A percentile compares a stretch with the other conserved stretches of the same genome.
Conservation (phyloP, 768 basidiomycete species). For the Lyophyllum decastes region DNA sequence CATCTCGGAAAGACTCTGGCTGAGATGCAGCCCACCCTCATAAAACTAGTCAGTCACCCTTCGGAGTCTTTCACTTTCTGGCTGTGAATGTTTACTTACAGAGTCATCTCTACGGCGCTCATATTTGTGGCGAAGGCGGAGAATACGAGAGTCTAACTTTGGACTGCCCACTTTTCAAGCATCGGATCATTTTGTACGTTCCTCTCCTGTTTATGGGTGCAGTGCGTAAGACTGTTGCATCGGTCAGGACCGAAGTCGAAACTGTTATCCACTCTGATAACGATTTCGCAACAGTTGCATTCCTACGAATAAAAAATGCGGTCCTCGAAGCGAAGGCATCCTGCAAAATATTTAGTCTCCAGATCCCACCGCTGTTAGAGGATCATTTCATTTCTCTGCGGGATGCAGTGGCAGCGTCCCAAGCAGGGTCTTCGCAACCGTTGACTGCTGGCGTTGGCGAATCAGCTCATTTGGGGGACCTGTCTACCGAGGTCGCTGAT, state of each 20-base stretch:
- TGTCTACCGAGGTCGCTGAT: slow-evolving; percentile 1
- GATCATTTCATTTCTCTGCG: slow-evolving; percentile 34
- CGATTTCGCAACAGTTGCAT: slow-evolving; percentile 90
- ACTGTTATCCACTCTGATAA: slow-evolving; percentile 78
- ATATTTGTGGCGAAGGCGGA: slow-evolving; percentile 96
- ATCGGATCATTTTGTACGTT: slow-evolving; percentile 66
- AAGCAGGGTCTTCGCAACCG: background rate
- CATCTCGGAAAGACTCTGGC: slow-evolving; percentile 80
- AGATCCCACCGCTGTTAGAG: slow-evolving; percentile 57
- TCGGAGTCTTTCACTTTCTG: background rate
- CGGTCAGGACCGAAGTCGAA: slow-evolving; percentile 60
- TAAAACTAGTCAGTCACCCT: slow-evolving; percentile 58
- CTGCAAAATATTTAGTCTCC: slow-evolving; percentile 17
- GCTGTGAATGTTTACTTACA: slow-evolving; percentile 25
- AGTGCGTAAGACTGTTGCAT: background rate
- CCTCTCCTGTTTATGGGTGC: background rate
- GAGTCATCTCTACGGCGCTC: slow-evolving; percentile 85
- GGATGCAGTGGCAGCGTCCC: slow-evolving; percentile 18
- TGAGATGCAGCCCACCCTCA: slow-evolving; percentile 73
- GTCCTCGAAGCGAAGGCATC: slow-evolving; percentile 55
- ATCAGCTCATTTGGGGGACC: background rate
- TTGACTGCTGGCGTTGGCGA: background rate
- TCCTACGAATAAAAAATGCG: slow-evolving; percentile 76
- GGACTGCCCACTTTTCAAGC: slow-evolving; percentile 87
- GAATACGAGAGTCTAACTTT: slow-evolving; percentile 96